Conservation (phyloP, 805 yeast species). For the Maudiozyma turicensis region DNA sequence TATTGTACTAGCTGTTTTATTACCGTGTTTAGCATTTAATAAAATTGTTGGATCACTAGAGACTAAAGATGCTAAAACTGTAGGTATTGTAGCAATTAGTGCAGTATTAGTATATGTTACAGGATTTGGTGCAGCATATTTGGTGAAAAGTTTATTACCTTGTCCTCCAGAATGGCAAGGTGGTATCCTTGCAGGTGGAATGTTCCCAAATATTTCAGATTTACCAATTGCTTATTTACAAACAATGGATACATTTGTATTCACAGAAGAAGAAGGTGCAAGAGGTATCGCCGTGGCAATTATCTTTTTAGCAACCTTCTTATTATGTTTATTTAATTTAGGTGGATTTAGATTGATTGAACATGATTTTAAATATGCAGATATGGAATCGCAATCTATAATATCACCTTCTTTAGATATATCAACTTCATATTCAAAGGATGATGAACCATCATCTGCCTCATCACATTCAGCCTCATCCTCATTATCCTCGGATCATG, state of each 20-base stretch:
- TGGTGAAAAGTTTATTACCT: conserved; percentile 25
- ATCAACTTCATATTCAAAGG: not conserved
- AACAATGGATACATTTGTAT: conserved; percentile 49
- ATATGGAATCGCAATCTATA: conserved; percentile 13
- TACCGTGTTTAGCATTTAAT: conserved; percentile 60
- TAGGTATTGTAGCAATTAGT: conserved; percentile 52
- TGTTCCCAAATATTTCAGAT: conserved; percentile 68
- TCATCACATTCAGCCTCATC: not conserved
- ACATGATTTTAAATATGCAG: conserved; percentile 46
- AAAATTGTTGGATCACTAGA: conserved; percentile 52
- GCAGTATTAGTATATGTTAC: conserved; percentile 42
- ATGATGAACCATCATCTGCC: not conserved
- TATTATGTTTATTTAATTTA: conserved; percentile 58
- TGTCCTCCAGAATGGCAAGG: conserved; percentile 64
- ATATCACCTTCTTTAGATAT: not conserved
- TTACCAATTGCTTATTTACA: conserved; percentile 70
- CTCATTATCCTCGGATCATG: not conserved
- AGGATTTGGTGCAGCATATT: conserved; percentile 40
- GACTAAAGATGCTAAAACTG: conserved; percentile 54
- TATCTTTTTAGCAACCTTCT: conserved; percentile 60
- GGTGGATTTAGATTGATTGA: conserved; percentile 68
- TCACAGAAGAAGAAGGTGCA: conserved; percentile 51
- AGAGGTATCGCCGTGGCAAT: conserved; percentile 79
- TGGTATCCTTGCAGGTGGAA: conserved; percentile 58
- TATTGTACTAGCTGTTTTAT: conserved; percentile 46